These are phyloP conservation scores for Sporothrix phasma DNA, from an alignment of 2,329 filamentous ascomycete species.

Conservation along the genomic window DNA sequence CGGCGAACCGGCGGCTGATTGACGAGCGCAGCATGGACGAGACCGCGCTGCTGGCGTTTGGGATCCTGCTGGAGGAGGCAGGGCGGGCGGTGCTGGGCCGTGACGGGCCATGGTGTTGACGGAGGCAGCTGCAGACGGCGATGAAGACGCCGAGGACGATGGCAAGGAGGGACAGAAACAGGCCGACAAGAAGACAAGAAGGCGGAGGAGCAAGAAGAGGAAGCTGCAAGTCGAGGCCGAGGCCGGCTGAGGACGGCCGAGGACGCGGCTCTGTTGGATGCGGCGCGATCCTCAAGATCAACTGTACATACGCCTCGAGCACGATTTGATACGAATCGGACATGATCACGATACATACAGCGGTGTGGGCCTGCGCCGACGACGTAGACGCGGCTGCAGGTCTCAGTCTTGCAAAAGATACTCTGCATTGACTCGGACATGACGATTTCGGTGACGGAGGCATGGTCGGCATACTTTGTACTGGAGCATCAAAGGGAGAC, in stretches of 20 bases:
- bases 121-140: slow-evolving; percentile 38
- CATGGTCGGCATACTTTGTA: not conserved
- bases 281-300: no score
- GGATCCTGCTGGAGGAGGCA: slow-evolving; percentile 65
- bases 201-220: not conserved
- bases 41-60: slow-evolving; percentile 65
- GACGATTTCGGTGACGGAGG: not conserved
- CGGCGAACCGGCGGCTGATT: slow-evolving; percentile 24
- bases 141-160: not conserved
- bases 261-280: no score
- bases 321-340: no score
- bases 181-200: slow-evolving; percentile 11
- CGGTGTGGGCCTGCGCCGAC: not conserved
- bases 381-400: not conserved
- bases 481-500: not conserved
- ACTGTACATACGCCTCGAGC: no score
- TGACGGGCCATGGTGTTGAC: slow-evolving; percentile 63
- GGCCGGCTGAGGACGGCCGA: not conserved
- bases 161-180: slow-evolving; percentile 4
- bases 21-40: slow-evolving; percentile 62
- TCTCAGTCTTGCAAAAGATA: not conserved
- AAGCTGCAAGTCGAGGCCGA: not conserved
- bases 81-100: slow-evolving; percentile 50
- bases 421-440: not conserved
- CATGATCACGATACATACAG: no score